Conservation (phyloP, 805 yeast species). For the Saccharomycopsis oosterbeekiorum region DNA sequence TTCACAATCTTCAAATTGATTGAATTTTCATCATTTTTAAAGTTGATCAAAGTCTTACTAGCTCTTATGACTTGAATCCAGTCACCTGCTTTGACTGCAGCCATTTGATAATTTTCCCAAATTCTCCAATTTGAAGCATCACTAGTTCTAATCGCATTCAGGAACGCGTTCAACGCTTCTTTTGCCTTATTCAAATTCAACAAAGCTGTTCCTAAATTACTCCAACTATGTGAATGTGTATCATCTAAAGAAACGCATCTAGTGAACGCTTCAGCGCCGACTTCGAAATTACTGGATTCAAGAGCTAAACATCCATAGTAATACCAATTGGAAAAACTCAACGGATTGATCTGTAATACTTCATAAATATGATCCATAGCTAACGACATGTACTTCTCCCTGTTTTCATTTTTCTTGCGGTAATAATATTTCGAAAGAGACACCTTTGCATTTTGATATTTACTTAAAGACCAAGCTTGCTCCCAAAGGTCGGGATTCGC, state of each 20-base stretch:
- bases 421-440: slow-evolving; percentile 69
- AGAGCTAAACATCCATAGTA: slow-evolving; percentile 86
- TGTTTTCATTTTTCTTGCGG: slow-evolving; percentile 52
- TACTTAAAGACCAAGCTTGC: slow-evolving; percentile 79
- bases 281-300: slow-evolving; percentile 56
- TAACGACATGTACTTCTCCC: slow-evolving; percentile 34
- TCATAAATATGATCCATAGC: slow-evolving; percentile 67
- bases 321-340: slow-evolving; percentile 77
- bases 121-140: slow-evolving; percentile 77
- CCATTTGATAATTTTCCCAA: slow-evolving; percentile 78
- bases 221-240: slow-evolving; percentile 76
- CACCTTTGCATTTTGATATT: slow-evolving; percentile 76
- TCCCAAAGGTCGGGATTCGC: slow-evolving; percentile 71
- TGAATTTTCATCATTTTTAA: slow-evolving; percentile 51
- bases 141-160: slow-evolving; percentile 63
- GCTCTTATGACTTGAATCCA: slow-evolving; percentile 87
- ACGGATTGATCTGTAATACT: slow-evolving; percentile 61
- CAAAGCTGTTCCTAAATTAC: slow-evolving; percentile 77
- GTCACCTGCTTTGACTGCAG: slow-evolving; percentile 71
- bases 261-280: slow-evolving; percentile 87
- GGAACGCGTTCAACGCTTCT: slow-evolving; percentile 80
- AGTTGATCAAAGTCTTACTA: slow-evolving; percentile 47
- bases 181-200: slow-evolving; percentile 51
- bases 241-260: slow-evolving; percentile 84
- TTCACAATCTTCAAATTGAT: slow-evolving; percentile 72